Evolutionary conservation across 768 basidiomycete species (phyloP), one percentile per base, ranked within the genome.

Genomic region (Lentinula sp.): DNA sequence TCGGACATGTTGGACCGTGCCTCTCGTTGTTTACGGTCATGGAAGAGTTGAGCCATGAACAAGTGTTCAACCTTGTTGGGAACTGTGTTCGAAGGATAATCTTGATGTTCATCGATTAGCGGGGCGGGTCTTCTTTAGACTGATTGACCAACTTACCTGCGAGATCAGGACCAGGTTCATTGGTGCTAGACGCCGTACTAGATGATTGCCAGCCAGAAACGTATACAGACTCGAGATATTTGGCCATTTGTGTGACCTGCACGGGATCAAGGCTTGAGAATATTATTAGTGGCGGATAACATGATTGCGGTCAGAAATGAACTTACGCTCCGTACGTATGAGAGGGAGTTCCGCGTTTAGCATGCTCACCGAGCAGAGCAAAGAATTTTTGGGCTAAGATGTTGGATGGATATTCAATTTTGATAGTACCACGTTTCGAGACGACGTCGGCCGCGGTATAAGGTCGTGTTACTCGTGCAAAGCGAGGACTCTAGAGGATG

Each of bases 251-350:
- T 0, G 95, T 98, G 53, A 98, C 84, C 75, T 99, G 97, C 6
- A 99, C 94, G 0, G 95, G 93, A 73, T 99, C 97, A 65, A 99
- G 87, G 20, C 96, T 98, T 66, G n/a, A 18, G 58, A 5, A n/a
- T 57, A 35, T 59, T 12, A 51, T 60, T 18, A 51, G 59, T 28
- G 41, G 15, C 39, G 15, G 35, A 16, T 18, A 60, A 23, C 36
- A 35, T 12, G 28, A 61, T 32, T 28, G 48, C 12, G 41, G 35
- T 46, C 41, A 53, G 10, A 46, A 46, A 20, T 18, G n/a, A 39
- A 90, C 95, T 84, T 72, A 98, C 94, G 95, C 95, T 78, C 97
- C 97, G 70, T 98, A 99, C 63, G 97, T 99, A 72, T 95, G 93
- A 20, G 92, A 95, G 0, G 91, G 90, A 3, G 91, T 91, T 39